Evolutionary conservation across 2,329 filamentous ascomycete genomes (phyloP).

Genomic region (Pseudonectria foliicola): DNA sequence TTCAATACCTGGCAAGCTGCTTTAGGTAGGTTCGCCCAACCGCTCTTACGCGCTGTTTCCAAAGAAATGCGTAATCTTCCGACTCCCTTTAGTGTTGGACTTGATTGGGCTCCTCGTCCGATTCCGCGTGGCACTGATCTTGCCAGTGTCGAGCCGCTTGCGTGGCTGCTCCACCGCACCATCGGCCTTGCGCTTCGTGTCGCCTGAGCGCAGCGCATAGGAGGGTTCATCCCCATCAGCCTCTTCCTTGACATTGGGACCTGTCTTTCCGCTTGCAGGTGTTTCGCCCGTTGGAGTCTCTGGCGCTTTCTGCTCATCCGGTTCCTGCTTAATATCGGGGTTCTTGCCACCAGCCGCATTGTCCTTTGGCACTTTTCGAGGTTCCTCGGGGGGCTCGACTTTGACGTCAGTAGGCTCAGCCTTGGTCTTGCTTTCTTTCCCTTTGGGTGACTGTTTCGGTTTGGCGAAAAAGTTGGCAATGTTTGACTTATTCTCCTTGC

Average conservation of each 20-base stretch:
- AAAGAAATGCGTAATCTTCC: constrained; percentile 83
- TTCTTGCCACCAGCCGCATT: constrained; percentile 1
- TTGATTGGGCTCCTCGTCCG: constrained; percentile 52
- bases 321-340: not conserved
- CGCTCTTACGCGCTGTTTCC: constrained; percentile 40
- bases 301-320: not conserved
- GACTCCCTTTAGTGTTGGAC: constrained; percentile 45
- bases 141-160: constrained; percentile 10
- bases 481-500: constrained; percentile 82
- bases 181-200: constrained; percentile 21
- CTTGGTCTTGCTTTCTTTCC: constrained; percentile 20
- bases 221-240: not conserved
- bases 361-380: constrained; percentile 3
- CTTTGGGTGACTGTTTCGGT: constrained; percentile 24
- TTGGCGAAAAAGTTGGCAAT: constrained; percentile 90
- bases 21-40: too few relatives aligned
- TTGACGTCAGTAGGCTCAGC: not conserved
- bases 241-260: too few relatives aligned
- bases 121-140: constrained; percentile 38
- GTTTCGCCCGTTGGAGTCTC: not conserved
- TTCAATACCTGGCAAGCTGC: too few relatives aligned
- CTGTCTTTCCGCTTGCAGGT: too few relatives aligned
- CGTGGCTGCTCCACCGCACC: constrained; percentile 19
- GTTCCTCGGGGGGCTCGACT: not conserved
- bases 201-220: not conserved